Base-by-base conservation (phyloP, 1,284 basidiomycete genomes). In the Porodaedalea pini region DNA sequence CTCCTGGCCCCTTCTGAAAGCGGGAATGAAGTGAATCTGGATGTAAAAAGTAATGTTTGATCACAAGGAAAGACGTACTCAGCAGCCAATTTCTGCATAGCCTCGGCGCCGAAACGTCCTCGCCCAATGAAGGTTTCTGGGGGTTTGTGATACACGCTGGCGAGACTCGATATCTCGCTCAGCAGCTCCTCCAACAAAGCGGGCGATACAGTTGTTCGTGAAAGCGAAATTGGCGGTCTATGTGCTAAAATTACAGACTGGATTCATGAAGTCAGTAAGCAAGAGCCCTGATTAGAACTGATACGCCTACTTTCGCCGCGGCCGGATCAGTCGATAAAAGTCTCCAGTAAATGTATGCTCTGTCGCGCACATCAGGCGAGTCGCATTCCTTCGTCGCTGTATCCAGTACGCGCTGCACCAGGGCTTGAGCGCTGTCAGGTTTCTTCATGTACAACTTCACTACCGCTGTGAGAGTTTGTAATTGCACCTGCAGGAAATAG, bases 351-450 rank as follows among this genome's bases (percentile, higher is more conserved):
- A 98, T 96, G 70, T 97, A 98, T 0, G 93, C 94, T 29, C 93
- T 81, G 70, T 99, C 96, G 47, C 96, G 81, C n/a, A 99, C 86
- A 70, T 99, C 97, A 4, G 97, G 94, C 21, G 91, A 96, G 68
- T 99, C 96, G 62, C 94, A 97, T 65, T 96, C 94, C 68, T 94
- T 95, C 2, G 97, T 99, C 0, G 97, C 96, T 0, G 92, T 92
- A 63, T 94, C 90, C 32, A 99, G 76, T 3, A 98, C 88, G 31
- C 82, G 81, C 65, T 98, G 96, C 0, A 98, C 92, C 4, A 98
- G 79, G 15, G 81, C 88, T 70, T 98, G 94, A 27, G 93, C 90
- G 11, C 85, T 85, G 59, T 97, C 94, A 1, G 96, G 96, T 67
- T 95, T 92, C 73, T 88, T 92, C 64, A 99, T 80, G 76, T 96